phyloP scores from a whole-genome alignment of 176 grass and related monocot species.

The Carex scoparia region DNA sequence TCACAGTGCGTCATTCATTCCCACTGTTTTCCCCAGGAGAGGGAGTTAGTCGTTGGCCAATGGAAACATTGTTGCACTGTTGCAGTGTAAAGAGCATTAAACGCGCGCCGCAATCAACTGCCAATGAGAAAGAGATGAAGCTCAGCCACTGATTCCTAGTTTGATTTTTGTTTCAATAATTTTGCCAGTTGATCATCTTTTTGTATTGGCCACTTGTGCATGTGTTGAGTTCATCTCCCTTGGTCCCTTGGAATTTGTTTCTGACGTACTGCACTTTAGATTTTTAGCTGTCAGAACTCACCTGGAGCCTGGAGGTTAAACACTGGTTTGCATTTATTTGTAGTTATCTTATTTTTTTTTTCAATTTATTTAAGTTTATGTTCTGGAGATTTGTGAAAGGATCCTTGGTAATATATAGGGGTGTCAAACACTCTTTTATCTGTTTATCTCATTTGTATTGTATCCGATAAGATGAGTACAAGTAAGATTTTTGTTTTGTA shows the following conservation, averaged over 20 bases:
- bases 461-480: no score
- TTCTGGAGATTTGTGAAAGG: neutral
- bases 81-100: neutral
- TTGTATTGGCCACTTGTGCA: neutral
- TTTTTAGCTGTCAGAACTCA: neutral
- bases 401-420: neutral
- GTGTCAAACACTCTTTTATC: no score
- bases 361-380: neutral
- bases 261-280: neutral
- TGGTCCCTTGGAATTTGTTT: neutral
- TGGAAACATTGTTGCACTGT: neutral
- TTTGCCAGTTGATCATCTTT: neutral
- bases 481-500: no score
- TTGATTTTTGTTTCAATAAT: neutral
- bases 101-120: constrained; percentile 10
- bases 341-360: neutral
- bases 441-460: no score
- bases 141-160: neutral
- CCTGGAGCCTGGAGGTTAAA: neutral
- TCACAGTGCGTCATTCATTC: constrained; percentile 3
- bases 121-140: neutral
- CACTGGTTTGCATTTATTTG: neutral
- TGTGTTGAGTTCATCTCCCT: neutral
- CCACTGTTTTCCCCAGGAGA: neutral
- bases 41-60: constrained; percentile 14